Percentiles rank a stretch among this genome's conserved stretches.
phyloP scores from a whole-genome alignment of 2,329 filamentous ascomycete species.

The Microdochium nivale region DNA sequence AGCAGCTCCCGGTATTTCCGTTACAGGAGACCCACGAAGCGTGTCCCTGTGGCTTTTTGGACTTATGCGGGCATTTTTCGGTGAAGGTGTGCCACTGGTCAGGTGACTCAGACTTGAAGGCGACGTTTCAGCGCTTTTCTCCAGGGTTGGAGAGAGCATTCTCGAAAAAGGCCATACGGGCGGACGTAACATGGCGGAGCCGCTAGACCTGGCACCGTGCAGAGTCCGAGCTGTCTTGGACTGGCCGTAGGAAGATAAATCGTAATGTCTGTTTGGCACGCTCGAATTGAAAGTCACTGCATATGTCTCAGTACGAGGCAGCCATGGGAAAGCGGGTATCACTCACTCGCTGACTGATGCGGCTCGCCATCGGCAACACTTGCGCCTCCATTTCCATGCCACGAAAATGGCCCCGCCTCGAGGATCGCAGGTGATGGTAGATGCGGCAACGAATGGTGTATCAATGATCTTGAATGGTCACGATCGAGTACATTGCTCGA shows the following conservation, averaged over 20 bases:
- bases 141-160: neutral
- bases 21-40: no score
- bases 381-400: neutral
- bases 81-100: neutral
- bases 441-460: neutral
- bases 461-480: neutral
- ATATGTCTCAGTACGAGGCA: no score
- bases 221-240: no score
- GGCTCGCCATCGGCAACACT: neutral
- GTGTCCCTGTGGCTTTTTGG: neutral
- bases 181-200: neutral
- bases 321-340: neutral
- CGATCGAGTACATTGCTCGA: conserved; percentile 4
- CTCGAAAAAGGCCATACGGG: neutral
- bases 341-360: neutral
- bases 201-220: no score
- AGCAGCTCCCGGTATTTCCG: no score
- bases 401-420: neutral
- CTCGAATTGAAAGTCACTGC: no score
- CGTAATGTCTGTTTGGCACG: no score
- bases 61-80: neutral
- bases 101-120: conserved; percentile 4
- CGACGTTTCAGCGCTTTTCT: neutral
- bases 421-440: neutral
- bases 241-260: no score